Base-by-base conservation (phyloP, 2,329 filamentous ascomycete genomes). In the Neospermospora avenae region DNA sequence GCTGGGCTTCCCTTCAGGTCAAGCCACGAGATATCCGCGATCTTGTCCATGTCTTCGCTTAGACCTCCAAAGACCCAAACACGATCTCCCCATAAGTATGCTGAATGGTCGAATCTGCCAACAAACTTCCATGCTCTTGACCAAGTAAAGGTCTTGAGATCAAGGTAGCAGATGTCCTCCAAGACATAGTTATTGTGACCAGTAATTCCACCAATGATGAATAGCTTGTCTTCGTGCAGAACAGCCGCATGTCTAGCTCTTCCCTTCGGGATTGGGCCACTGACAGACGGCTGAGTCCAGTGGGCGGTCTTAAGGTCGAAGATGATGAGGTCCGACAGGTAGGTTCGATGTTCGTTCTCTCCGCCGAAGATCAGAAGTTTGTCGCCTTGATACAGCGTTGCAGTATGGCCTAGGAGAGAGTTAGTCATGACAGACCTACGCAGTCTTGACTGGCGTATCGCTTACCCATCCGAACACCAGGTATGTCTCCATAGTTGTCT, bases 401-500 rank as follows among this genome's bases (percentile, higher is more conserved):
- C 93, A 46, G 95, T 98, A 73, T 99, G 95, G 34, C 93, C 91
- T 96, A n/a, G 49, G 18, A 54, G 31, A 24, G n/a, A 60, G 28
- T 39, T 53, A 57, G 48, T 34, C 11, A 11, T 25, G 4, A 1
- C 10, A 11, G 58, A 28, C 3, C 8, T 1, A 28, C 24, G 16
- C 14, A 7, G n/a, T n/a, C n/a, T n/a, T n/a, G n/a, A n/a, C n/a
- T 52, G 22, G 11, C 14, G 11, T 45, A 41, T 24, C 37, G 58
- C 81, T 68, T 81, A 91, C 93, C 93, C 95, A 98, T 98, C 67
- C 93, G 87, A 53, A 98, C 93, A 14, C 93, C 93, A 4, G 93
- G 93, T 66, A 98, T 98, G 76, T 98, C 93, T 35, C 95, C 95
- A 78, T 96, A 99, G 76, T 99, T 99, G 77, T 98, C 95, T 20